A percentile compares a stretch with the other conserved stretches of the same genome.
phyloP scores from a whole-genome alignment of 2,329 filamentous ascomycete genomes.

The Amesomyces nigricolor region DNA sequence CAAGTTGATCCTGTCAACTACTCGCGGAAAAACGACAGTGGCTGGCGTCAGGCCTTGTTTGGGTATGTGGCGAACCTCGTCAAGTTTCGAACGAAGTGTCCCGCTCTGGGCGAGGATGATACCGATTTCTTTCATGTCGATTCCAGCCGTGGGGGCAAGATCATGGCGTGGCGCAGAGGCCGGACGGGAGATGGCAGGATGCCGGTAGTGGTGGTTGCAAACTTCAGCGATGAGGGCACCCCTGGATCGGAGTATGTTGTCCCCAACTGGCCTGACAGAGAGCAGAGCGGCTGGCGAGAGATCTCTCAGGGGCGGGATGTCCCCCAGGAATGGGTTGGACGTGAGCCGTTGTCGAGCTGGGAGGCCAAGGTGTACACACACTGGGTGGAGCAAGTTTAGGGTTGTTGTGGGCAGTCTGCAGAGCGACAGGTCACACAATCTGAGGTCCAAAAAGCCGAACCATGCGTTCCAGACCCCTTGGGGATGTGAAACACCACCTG shows the following conservation, averaged over 20 bases:
- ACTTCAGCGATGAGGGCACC: conserved; percentile 24
- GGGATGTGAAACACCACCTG: not conserved
- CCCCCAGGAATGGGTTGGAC: conserved; percentile 23
- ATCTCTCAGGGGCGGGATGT: conserved; percentile 24
- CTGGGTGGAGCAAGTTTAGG: conserved; percentile 12
- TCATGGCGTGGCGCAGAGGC: conserved; percentile 24
- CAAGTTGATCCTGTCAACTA: conserved; percentile 28
- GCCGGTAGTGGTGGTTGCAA: conserved; percentile 24
- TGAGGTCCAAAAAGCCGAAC: no score
- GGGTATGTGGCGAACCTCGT: conserved; percentile 24
- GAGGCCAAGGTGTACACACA: conserved; percentile 27
- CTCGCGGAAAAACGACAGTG: conserved; percentile 21
- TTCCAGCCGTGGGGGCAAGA: conserved; percentile 14
- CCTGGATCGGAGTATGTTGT: conserved; percentile 22
- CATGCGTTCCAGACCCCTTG: no score
- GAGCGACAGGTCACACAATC: no score
- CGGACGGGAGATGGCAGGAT: not conserved
- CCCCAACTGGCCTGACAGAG: conserved; percentile 23
- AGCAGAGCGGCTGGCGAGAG: conserved; percentile 22
- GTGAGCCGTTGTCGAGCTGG: conserved; percentile 25
- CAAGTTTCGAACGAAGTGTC: conserved; percentile 22
- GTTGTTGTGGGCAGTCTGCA: no score
- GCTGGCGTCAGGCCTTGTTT: conserved; percentile 24
- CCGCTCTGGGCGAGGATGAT: conserved; percentile 24
- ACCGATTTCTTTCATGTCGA: conserved; percentile 26